Evolutionary conservation across 306 rosid genomes (phyloP).

Genomic region (Lathyrus oleraceus): DNA sequence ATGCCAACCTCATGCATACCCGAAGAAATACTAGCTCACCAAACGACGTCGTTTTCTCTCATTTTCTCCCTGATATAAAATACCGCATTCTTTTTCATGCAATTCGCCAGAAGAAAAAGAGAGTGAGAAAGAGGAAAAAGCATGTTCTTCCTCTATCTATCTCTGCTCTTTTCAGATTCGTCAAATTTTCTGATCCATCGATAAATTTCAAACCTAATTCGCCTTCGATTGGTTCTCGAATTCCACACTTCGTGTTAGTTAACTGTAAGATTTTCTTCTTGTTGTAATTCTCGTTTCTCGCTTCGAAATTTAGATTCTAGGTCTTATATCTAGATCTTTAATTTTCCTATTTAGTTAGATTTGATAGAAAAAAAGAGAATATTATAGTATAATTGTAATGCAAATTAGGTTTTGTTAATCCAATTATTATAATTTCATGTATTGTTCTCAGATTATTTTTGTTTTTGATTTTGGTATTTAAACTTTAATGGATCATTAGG

Average conservation of each 20-base stretch:
- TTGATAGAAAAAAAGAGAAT: not conserved
- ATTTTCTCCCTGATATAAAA: not conserved
- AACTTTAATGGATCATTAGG: not conserved
- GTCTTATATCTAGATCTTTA: not conserved
- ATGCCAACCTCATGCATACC: conserved; percentile 2
- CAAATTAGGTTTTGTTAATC: conserved; percentile 25
- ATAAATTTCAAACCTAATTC: not conserved
- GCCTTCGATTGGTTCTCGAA: conserved; percentile 10
- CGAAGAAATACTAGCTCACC: not conserved
- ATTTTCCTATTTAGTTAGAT: conserved; percentile 12
- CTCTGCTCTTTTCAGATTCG: conserved; percentile 36
- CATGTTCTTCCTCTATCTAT: conserved; percentile 27
- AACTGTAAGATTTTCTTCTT: conserved; percentile 10
- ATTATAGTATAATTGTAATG: not conserved
- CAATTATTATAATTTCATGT: conserved; percentile 9
- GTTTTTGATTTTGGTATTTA: not conserved
- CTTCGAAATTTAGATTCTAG: not conserved
- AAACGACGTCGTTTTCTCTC: conserved; percentile 36
- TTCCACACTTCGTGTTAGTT: not conserved
- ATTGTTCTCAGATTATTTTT: not conserved
- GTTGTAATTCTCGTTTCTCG: not conserved
- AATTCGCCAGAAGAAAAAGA: conserved; percentile 21
- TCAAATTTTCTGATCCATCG: not conserved
- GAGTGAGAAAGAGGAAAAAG: conserved; percentile 5
- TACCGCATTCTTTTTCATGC: not conserved